Evolutionary conservation across 768 basidiomycete genomes (phyloP), one percentile per base, ranked within the genome.

Genomic region (Sporobolomyces phaffii): DNA sequence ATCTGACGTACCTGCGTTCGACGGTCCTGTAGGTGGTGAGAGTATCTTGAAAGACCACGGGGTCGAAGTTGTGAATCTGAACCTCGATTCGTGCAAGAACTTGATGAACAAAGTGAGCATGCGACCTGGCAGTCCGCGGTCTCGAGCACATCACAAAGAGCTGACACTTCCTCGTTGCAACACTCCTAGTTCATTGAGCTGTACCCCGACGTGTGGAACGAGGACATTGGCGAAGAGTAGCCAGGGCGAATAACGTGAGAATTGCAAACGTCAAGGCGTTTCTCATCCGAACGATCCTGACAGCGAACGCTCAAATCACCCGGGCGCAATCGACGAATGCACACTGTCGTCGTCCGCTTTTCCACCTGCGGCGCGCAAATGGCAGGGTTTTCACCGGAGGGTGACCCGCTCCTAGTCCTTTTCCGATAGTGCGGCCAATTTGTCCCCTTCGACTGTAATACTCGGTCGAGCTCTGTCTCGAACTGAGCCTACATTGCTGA

Each of bases 41-140:
- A 80, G 82, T 24, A 77, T 85, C 24, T 78, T 87, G 20, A 80
- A 78, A 41, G 75, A 73, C 18, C 77, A 80, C 24, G 85, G 85
- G 4, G 83, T 86, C 24, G 82, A 87, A 66, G 80, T 84, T 31
- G 68, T 81, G 45, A 80, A 84, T 40, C 44, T 83, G 36, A 79
- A 84, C 60, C 77, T 84, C 56, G 69, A 78, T 9, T 80, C 81
- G 29, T 85, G 85, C 75, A 83, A 81, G 72, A 77, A 76, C 10
- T 72, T 86, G 68, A 85, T 87, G 85, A 50, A 57, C 11, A 78
- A 58, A 31, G 56, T 58, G 18, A 47, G 17, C 5, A 18, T 18
- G 8, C 40, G 17, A 9, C 17, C 20, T 44, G 18, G 28, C 24
- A 6, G 28, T 3, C 18, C 17, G 10, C 6, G 10, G 3, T 40